A percentile compares a stretch with the other conserved stretches of the same genome.
These are phyloP conservation scores for Pseudomonodictys pantanalensis DNA, from an alignment of 495 filamentous ascomycete genomes.

Conservation along the genomic window DNA sequence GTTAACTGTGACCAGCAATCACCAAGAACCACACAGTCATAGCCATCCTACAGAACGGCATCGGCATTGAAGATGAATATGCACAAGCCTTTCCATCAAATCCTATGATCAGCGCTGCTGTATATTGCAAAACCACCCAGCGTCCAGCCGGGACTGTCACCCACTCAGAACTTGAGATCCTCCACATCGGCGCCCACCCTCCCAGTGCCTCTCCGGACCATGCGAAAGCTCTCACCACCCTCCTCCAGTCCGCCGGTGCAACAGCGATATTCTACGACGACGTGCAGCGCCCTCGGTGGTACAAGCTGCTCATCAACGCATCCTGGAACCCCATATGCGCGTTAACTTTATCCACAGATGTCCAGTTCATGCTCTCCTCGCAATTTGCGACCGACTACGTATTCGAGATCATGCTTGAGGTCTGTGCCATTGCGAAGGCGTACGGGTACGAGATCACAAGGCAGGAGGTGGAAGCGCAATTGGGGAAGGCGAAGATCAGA, in stretches of 20 bases:
- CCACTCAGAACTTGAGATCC: slow-evolving; percentile 38
- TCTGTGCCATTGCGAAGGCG: slow-evolving; percentile 46
- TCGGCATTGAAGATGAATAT: slow-evolving; percentile 53
- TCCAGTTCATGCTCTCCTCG: slow-evolving; percentile 44
- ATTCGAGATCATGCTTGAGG: slow-evolving; percentile 51
- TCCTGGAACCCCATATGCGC: slow-evolving; percentile 55
- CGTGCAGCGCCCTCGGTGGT: slow-evolving; percentile 53
- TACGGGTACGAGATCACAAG: slow-evolving; percentile 42
- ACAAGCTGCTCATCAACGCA: slow-evolving; percentile 52
- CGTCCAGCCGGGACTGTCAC: slow-evolving; percentile 33
- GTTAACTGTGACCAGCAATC: too few species aligned
- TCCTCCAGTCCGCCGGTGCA: slow-evolving; percentile 43
- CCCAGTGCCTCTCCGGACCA: slow-evolving; percentile 33
- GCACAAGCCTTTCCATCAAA: slow-evolving; percentile 46
- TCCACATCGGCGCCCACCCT: slow-evolving; percentile 52
- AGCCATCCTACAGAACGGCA: slow-evolving; percentile 57
- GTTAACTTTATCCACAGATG: slow-evolving; percentile 47
- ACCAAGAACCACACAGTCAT: slow-evolving; percentile 44
- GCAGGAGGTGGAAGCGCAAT: slow-evolving; percentile 42
- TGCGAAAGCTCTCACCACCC: slow-evolving; percentile 40
- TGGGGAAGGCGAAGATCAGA: slow-evolving; percentile 41
- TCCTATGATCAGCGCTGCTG: slow-evolving; percentile 47
- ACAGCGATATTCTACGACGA: slow-evolving; percentile 46
- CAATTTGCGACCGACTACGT: slow-evolving; percentile 40
- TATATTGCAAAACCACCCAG: slow-evolving; percentile 52